Percentiles rank a stretch among this genome's conserved stretches.
These are phyloP conservation scores for Solanum hybrid DNA, from an alignment of 305 asterid genomes.

Conservation along the genomic window DNA sequence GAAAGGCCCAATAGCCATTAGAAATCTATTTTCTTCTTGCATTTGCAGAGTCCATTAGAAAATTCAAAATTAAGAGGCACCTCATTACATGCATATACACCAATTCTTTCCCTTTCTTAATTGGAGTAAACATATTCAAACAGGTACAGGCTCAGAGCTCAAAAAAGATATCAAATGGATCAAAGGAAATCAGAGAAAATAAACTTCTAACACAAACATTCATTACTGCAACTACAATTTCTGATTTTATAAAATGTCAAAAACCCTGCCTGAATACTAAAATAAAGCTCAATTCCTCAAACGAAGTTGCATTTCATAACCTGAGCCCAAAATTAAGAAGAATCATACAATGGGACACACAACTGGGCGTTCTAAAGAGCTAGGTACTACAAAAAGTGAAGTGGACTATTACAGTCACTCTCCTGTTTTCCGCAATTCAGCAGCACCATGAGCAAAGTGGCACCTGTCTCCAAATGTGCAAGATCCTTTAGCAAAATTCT, in stretches of 20 bases:
- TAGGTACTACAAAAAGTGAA: background rate
- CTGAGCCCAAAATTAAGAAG: background rate
- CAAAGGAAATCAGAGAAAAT: background rate
- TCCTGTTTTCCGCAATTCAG: slow-evolving; percentile 57
- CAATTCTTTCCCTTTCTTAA: background rate
- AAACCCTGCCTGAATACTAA: background rate
- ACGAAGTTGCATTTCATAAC: background rate
- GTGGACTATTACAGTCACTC: slow-evolving; percentile 9
- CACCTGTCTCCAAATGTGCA: slow-evolving; percentile 92
- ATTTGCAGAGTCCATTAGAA: background rate
- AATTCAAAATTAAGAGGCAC: background rate
- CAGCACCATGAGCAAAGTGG: slow-evolving; percentile 84
- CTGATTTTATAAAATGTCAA: background rate
- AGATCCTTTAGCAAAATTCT: slow-evolving; percentile 66
- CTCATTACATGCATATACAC: background rate
- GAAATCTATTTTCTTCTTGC: background rate
- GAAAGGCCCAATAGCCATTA: background rate
- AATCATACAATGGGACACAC: background rate
- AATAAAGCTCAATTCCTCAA: background rate
- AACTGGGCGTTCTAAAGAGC: background rate
- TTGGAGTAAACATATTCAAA: background rate
- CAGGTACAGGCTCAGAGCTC: background rate
- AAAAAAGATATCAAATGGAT: background rate
- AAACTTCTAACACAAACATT: background rate
- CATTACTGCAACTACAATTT: background rate